phyloP scores from a whole-genome alignment of 352 stramenopile species.

The Elongisporangium undulatum region DNA sequence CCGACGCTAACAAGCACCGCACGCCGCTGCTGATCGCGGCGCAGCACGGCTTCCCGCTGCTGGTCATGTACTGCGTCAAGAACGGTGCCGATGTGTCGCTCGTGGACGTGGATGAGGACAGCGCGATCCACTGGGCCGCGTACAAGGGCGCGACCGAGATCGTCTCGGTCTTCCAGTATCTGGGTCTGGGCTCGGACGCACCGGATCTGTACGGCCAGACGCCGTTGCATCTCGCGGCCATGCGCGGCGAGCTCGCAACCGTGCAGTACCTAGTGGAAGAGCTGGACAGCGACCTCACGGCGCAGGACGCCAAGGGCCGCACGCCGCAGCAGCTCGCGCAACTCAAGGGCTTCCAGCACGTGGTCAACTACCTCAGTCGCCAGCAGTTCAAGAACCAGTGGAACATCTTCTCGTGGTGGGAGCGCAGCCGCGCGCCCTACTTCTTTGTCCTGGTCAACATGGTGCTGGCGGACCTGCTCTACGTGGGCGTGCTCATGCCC shows the following conservation, averaged over 20 bases:
- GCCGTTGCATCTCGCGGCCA: conserved; percentile 78
- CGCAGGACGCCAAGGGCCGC: conserved; percentile 43
- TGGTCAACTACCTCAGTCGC: conserved; percentile 47
- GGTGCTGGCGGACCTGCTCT: conserved; percentile 28
- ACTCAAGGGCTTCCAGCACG: conserved; percentile 47
- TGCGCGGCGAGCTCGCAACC: conserved; percentile 59
- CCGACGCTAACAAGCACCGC: conserved; percentile 63
- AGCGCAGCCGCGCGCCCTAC: conserved; percentile 53
- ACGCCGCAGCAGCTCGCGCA: conserved; percentile 60
- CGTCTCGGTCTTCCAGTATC: conserved; percentile 78
- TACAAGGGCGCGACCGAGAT: conserved; percentile 86
- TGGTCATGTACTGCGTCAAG: conserved; percentile 76
- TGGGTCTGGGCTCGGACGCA: conserved; percentile 55
- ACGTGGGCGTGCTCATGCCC: conserved; percentile 49
- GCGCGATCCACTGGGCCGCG: conserved; percentile 80
- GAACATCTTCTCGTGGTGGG: conserved; percentile 67
- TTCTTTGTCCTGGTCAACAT: conserved; percentile 68
- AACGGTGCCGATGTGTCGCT: conserved; percentile 63
- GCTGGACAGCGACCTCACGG: conserved; percentile 53
- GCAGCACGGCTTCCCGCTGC: conserved; percentile 67
- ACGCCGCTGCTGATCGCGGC: conserved; percentile 73
- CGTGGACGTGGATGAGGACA: conserved; percentile 66
- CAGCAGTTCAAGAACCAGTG: conserved; percentile 33
- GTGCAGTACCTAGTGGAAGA: conserved; percentile 82
- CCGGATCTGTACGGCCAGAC: conserved; percentile 75